Conservation (phyloP, 1,139 yeast genomes). For the Protomyces inundatus region DNA sequence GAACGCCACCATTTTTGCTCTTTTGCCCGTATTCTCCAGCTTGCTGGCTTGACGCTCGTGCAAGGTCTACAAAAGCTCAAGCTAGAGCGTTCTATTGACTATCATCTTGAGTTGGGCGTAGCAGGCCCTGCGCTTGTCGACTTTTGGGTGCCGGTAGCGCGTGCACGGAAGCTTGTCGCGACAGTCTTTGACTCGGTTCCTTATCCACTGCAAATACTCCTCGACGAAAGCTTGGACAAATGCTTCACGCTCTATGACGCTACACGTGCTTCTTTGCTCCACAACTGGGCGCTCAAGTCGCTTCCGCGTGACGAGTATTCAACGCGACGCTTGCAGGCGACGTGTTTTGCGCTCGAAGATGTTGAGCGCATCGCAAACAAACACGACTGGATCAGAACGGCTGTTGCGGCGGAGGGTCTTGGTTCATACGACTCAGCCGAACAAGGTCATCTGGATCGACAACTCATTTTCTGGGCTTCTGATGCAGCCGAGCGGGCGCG, state of each 20-base stretch:
- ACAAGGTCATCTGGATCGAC: not conserved
- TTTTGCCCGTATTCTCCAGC: conserved; percentile 8
- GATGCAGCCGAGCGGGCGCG: conserved; percentile 1
- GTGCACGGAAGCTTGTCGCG: conserved; percentile 6
- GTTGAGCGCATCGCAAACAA: not conserved
- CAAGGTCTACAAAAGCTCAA: not conserved
- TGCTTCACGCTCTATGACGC: conserved; percentile 13
- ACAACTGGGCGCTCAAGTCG: conserved; percentile 3
- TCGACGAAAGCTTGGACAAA: conserved; percentile 1
- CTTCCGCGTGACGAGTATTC: conserved; percentile 12
- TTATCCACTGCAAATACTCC: not conserved
- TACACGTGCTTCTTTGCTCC: conserved; percentile 6
- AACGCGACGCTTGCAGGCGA: not conserved
- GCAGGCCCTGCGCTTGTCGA: conserved; percentile 12
- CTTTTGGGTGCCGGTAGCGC: conserved; percentile 4
- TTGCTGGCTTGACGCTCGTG: conserved; percentile 2
- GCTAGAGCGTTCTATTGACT: conserved; percentile 5
- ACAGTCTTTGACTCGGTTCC: not conserved
- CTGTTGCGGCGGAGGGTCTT: not conserved
- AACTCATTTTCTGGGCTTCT: not conserved
- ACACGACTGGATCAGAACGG: conserved; percentile 6
- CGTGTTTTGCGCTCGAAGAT: not conserved
- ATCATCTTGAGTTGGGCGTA: not conserved
- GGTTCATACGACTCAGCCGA: too few species aligned
- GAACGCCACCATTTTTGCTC: conserved; percentile 15